These are phyloP conservation scores for Pythium volutum DNA, from an alignment of 352 stramenopile genomes.

Conservation along the genomic window DNA sequence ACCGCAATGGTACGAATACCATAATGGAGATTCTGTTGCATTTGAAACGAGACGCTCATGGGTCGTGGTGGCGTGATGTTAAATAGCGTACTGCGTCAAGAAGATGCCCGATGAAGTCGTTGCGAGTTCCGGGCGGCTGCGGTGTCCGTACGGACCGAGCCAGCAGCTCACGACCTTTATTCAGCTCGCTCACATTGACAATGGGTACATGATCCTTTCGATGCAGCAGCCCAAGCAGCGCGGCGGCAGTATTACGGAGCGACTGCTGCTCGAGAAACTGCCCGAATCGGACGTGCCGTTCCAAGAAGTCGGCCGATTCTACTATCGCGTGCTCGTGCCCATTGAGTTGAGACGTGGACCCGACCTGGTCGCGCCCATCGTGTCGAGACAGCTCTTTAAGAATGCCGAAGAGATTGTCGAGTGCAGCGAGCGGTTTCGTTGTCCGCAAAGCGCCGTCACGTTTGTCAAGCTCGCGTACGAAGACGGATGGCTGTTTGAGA, in stretches of 20 bases:
- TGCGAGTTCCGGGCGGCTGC: constrained; percentile 47
- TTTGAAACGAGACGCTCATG: background rate
- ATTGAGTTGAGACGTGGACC: constrained; percentile 70
- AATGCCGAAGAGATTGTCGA: constrained; percentile 84
- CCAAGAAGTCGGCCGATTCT: constrained; percentile 47
- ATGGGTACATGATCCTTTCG: constrained; percentile 67
- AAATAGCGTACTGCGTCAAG: constrained; percentile 56
- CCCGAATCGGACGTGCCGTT: constrained; percentile 36
- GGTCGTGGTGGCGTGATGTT: background rate
- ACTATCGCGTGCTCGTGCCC: constrained; percentile 74
- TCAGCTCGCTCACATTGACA: constrained; percentile 60
- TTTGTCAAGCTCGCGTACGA: constrained; percentile 84
- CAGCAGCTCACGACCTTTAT: constrained; percentile 73
- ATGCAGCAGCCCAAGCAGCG: constrained; percentile 31
- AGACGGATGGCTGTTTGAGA: constrained; percentile 80
- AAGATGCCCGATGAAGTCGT: constrained; percentile 82
- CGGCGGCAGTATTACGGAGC: constrained; percentile 1
- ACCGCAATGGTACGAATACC: constrained; percentile 44
- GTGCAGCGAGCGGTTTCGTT: constrained; percentile 60
- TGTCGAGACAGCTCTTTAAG: constrained; percentile 66
- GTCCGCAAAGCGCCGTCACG: constrained; percentile 65
- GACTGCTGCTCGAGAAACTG: constrained; percentile 36
- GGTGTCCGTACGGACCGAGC: constrained; percentile 50
- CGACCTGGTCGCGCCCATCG: constrained; percentile 68
- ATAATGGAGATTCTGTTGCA: too few relatives aligned